phyloP scores from a whole-genome alignment of 2,329 filamentous ascomycete species.

The Venturia aucupariae region DNA sequence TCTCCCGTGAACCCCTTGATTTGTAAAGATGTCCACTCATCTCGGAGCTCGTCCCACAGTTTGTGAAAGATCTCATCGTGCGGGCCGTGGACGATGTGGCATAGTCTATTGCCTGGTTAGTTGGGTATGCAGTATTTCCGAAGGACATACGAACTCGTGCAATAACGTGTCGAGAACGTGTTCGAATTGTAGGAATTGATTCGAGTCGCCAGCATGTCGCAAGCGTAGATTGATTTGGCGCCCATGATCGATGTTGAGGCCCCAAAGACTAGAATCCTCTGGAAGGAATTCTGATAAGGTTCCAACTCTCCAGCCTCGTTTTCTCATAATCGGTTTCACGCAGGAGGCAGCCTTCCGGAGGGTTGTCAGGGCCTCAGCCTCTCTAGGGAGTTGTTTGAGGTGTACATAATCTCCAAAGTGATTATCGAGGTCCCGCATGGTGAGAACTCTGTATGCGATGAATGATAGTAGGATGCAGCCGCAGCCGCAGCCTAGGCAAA shows the following conservation, averaged over 20 bases:
- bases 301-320: conserved; percentile 68
- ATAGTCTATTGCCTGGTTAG: conserved; percentile 40
- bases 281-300: conserved; percentile 82
- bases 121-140: conserved; percentile 15
- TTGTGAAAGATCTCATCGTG: conserved; percentile 77
- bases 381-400: conserved; percentile 35
- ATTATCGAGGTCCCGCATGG: conserved; percentile 32
- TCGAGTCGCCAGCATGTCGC: conserved; percentile 63
- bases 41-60: conserved; percentile 80
- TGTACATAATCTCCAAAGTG: conserved; percentile 43
- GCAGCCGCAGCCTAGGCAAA: background rate
- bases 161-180: conserved; percentile 83
- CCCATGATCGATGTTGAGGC: conserved; percentile 69
- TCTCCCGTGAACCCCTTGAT: conserved; percentile 85
- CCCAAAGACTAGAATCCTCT: conserved; percentile 61
- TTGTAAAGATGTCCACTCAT: conserved; percentile 68
- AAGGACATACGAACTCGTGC: conserved; percentile 52
- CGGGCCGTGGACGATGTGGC: conserved; percentile 76
- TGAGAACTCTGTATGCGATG: background rate
- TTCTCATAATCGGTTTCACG: conserved; percentile 92
- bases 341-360: conserved; percentile 76
- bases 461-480: background rate
- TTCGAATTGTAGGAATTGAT: conserved; percentile 72
- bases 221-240: conserved; percentile 75
- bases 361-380: conserved; percentile 42